phyloP scores from a whole-genome alignment of 176 grass and related monocot species.

The Saccharum spontaneum region DNA sequence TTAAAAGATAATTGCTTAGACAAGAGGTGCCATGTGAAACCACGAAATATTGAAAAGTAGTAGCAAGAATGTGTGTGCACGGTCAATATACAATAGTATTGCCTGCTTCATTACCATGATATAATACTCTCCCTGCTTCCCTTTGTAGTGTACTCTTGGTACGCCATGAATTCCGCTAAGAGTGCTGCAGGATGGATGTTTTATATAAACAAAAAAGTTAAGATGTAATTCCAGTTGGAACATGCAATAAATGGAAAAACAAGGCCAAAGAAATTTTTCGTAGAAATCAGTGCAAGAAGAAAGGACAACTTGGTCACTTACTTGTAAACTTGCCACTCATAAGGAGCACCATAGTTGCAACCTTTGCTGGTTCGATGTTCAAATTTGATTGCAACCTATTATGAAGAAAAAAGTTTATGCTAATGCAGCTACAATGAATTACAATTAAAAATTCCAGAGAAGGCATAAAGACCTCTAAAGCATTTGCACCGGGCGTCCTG shows the following conservation, averaged over 20 bases:
- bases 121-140: conserved; percentile 81
- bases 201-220: conserved; percentile 34
- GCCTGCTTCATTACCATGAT: conserved; percentile 67
- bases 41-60: background rate
- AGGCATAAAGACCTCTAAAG: conserved; percentile 63
- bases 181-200: conserved; percentile 62
- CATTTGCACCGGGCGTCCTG: conserved; percentile 63
- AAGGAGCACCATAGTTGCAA: conserved; percentile 80
- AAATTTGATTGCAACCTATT: conserved; percentile 89
- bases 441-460: conserved; percentile 15
- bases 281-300: conserved; percentile 4
- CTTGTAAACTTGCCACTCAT: conserved; percentile 98
- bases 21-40: background rate
- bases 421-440: background rate
- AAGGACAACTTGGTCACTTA: conserved; percentile 37
- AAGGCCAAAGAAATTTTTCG: background rate
- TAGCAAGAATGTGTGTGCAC: background rate
- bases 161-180: conserved; percentile 92
- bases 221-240: conserved; percentile 24
- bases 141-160: conserved; percentile 92
- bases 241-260: conserved; percentile 1
- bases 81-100: background rate
- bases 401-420: conserved; percentile 8
- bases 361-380: conserved; percentile 93
- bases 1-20: background rate